Conservation (phyloP, 805 yeast genomes). For the Yamadazyma nakazawae region DNA sequence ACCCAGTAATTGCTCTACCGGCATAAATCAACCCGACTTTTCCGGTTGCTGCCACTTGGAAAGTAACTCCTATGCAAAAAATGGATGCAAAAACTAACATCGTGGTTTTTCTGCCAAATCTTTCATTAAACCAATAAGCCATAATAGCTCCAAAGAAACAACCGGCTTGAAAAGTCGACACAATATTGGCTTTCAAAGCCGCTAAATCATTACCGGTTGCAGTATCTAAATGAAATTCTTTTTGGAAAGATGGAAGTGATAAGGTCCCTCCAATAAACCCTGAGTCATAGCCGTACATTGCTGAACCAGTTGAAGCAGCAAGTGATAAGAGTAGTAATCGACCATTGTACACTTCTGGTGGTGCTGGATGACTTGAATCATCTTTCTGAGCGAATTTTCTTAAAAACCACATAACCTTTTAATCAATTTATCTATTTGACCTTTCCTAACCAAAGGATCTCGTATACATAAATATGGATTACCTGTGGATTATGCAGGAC, state of each 20-base stretch:
- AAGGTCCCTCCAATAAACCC: constrained; percentile 6
- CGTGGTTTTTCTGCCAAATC: constrained; percentile 66
- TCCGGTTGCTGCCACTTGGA: constrained; percentile 57
- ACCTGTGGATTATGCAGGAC: background rate
- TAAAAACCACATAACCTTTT: constrained; percentile 2
- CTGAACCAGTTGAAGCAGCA: constrained; percentile 8
- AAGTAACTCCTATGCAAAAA: constrained; percentile 67
- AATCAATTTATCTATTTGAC: background rate
- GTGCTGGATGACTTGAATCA: constrained; percentile 4
- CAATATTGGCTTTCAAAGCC: constrained; percentile 4
- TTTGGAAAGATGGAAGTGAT: constrained; percentile 1
- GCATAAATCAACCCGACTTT: constrained; percentile 57
- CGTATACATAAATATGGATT: background rate
- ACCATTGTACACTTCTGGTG: constrained; percentile 4
- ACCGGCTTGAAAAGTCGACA: constrained; percentile 4
- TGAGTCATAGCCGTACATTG: constrained; percentile 7
- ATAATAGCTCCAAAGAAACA: constrained; percentile 59
- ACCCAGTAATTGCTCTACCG: constrained; percentile 72
- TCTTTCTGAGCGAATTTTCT: constrained; percentile 2
- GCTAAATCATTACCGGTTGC: constrained; percentile 5
- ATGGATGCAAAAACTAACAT: constrained; percentile 57
- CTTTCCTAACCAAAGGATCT: background rate
- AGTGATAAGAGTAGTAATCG: constrained; percentile 2
- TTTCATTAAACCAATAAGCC: constrained; percentile 65
- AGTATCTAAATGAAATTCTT: background rate